Conservation (phyloP, 176 grass and related monocot species). For the Chloris gayana region DNA sequence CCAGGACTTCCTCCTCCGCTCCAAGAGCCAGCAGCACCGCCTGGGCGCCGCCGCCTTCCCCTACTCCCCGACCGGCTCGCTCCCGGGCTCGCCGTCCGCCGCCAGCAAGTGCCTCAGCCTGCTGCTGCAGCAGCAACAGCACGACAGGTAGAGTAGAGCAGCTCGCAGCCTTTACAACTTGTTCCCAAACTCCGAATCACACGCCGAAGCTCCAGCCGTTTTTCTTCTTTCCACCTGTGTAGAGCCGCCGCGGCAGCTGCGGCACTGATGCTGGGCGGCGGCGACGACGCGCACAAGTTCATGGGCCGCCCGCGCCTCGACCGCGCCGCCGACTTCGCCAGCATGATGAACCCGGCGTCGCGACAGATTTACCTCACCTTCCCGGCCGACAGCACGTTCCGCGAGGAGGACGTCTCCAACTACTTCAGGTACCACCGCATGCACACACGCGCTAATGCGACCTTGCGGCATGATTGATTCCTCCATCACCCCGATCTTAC, state of each 20-base stretch:
- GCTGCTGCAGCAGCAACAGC: constrained; percentile 63
- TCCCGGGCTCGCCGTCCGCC: constrained; percentile 67
- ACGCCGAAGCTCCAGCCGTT: constrained; percentile 18
- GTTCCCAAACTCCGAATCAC: neutral
- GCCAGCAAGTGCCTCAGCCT: constrained; percentile 80
- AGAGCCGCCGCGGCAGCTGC: constrained; percentile 67
- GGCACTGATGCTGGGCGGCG: constrained; percentile 62
- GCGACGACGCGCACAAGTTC: constrained; percentile 72
- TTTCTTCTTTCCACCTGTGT: neutral
- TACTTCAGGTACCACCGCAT: constrained; percentile 66
- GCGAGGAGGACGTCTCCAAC: constrained; percentile 84
- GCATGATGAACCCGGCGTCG: constrained; percentile 69
- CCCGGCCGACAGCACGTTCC: constrained; percentile 81
- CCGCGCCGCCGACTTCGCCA: constrained; percentile 57
- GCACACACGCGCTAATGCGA: neutral
- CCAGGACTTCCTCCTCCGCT: constrained; percentile 72
- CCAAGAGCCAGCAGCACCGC: constrained; percentile 61
- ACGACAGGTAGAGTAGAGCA: constrained; percentile 59
- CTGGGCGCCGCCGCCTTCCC: constrained; percentile 62
- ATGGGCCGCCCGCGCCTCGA: constrained; percentile 61
- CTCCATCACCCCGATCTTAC: neutral
- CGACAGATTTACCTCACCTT: constrained; percentile 88
- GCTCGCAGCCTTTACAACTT: constrained; percentile 5
- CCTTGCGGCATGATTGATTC: neutral
- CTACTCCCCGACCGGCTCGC: constrained; percentile 74